phyloP scores from a whole-genome alignment of 2,329 filamentous ascomycete genomes.

The Ciborinia camelliae region DNA sequence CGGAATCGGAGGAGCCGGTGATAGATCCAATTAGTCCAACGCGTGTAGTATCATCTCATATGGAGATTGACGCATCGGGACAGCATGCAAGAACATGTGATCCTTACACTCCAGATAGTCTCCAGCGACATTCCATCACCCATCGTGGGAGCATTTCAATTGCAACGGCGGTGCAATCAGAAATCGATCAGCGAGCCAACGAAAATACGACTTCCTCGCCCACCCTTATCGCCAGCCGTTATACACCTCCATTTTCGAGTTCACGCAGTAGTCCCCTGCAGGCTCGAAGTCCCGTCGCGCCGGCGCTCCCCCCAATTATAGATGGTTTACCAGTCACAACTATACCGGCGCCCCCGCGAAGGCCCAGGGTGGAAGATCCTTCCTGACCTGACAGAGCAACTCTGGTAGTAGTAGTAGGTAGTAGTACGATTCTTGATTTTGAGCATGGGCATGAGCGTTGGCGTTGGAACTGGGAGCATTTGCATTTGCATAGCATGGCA shows the following conservation, averaged over 20 bases:
- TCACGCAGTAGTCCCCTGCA: slow-evolving; percentile 24
- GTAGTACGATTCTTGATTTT: slow-evolving; percentile 18
- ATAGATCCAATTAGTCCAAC: background rate
- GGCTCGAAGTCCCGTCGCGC: slow-evolving; percentile 20
- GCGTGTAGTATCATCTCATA: background rate
- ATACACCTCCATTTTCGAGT: slow-evolving; percentile 13
- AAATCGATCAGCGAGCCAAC: slow-evolving; percentile 19
- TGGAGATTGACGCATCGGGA: slow-evolving; percentile 10
- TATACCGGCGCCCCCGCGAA: slow-evolving; percentile 35
- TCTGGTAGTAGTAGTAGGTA: too few relatives aligned
- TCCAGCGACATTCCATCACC: slow-evolving; percentile 29
- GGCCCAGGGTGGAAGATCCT: slow-evolving; percentile 18
- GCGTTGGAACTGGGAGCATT: slow-evolving; percentile 13
- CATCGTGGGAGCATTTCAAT: slow-evolving; percentile 35
- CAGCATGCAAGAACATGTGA: slow-evolving; percentile 25
- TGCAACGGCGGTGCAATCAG: slow-evolving; percentile 25
- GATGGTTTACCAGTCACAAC: slow-evolving; percentile 30
- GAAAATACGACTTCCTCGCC: background rate
- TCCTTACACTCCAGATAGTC: slow-evolving; percentile 32
- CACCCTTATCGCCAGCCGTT: background rate
- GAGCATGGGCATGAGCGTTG: slow-evolving; percentile 19
- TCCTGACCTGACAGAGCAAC: background rate
- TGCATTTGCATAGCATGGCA: too few relatives aligned
- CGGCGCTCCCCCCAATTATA: slow-evolving; percentile 22
- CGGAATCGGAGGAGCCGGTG: slow-evolving; percentile 50